phyloP scores from a whole-genome alignment of 257 asterid species.

The Salvia hispanica region DNA sequence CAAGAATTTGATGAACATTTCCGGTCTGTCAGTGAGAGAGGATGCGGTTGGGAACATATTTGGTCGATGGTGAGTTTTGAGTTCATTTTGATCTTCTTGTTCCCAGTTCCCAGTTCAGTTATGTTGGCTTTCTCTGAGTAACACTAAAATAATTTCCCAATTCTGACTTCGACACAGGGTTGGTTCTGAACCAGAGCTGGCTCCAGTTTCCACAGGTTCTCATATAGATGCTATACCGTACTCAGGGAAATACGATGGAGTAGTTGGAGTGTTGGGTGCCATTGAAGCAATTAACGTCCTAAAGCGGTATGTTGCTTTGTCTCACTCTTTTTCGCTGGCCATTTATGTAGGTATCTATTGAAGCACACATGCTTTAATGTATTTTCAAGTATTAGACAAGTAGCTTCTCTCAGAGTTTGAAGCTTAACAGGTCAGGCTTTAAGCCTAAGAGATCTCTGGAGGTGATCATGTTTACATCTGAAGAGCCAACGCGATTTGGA shows the following conservation, averaged over 20 bases:
- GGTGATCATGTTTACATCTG: conserved; percentile 97
- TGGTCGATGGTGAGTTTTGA: conserved; percentile 78
- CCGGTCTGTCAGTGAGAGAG: conserved; percentile 61
- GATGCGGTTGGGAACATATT: conserved; percentile 93
- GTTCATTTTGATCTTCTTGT: not conserved
- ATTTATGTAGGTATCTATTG: too few relatives aligned
- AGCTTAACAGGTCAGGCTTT: conserved; percentile 65
- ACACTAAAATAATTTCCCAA: conserved; percentile 2
- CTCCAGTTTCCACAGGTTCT: conserved; percentile 86
- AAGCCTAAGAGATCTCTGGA: conserved; percentile 87
- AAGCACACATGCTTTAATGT: too few relatives aligned
- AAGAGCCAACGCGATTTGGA: conserved; percentile 98
- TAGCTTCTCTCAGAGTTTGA: conserved; percentile 13
- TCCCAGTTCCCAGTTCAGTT: too few relatives aligned
- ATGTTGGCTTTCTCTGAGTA: too few relatives aligned
- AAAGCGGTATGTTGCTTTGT: conserved; percentile 50
- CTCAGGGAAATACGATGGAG: conserved; percentile 52
- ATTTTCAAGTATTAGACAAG: not conserved
- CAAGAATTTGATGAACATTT: conserved; percentile 65
- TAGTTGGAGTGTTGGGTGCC: conserved; percentile 96
- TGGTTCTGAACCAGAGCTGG: not conserved
- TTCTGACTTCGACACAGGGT: not conserved
- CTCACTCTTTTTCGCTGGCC: not conserved
- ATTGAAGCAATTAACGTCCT: conserved; percentile 91
- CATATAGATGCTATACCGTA: conserved; percentile 94